A percentile compares a stretch with the other conserved stretches of the same genome.
Conservation (phyloP, 2,329 filamentous ascomycete species). For the Diplodia seriata region DNA sequence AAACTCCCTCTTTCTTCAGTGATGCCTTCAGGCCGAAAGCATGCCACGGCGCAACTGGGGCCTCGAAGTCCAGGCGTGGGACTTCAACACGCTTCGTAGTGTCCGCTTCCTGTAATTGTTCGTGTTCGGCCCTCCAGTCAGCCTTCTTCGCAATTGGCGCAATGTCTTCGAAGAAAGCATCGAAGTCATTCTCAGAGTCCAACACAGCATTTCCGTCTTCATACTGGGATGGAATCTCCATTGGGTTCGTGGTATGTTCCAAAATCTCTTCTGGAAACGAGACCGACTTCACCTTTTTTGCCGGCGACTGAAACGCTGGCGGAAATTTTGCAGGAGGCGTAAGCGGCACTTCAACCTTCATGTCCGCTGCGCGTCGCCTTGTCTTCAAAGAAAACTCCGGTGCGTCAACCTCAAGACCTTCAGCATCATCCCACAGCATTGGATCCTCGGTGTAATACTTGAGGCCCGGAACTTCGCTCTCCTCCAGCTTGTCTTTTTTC, state of each 20-base stretch:
- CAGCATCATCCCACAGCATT: constrained; percentile 43
- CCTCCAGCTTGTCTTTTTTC: constrained; percentile 36
- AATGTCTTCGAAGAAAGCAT: constrained; percentile 46
- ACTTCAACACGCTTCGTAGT: constrained; percentile 58
- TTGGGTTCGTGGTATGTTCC: constrained; percentile 42
- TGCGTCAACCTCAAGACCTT: background rate
- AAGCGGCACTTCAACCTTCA: constrained; percentile 57
- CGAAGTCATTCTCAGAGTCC: constrained; percentile 42
- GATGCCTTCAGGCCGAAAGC: constrained; percentile 37
- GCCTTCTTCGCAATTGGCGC: constrained; percentile 48
- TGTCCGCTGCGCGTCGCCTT: constrained; percentile 46
- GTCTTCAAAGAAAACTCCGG: background rate
- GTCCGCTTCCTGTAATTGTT: constrained; percentile 56
- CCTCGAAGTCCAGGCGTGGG: constrained; percentile 55
- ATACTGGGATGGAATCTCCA: background rate
- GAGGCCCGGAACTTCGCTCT: background rate
- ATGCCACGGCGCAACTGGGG: constrained; percentile 57
- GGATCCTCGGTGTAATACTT: constrained; percentile 38
- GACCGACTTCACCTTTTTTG: constrained; percentile 51
- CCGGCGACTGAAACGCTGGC: constrained; percentile 41
- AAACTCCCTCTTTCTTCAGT: constrained; percentile 1
- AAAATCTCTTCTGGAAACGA: constrained; percentile 48
- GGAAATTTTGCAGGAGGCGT: constrained; percentile 47
- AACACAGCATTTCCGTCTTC: constrained; percentile 33
- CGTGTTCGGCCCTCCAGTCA: constrained; percentile 48